A percentile compares a stretch with the other conserved stretches of the same genome.
These are phyloP conservation scores for Plantago major DNA, from an alignment of 257 asterid genomes.

Conservation along the genomic window DNA sequence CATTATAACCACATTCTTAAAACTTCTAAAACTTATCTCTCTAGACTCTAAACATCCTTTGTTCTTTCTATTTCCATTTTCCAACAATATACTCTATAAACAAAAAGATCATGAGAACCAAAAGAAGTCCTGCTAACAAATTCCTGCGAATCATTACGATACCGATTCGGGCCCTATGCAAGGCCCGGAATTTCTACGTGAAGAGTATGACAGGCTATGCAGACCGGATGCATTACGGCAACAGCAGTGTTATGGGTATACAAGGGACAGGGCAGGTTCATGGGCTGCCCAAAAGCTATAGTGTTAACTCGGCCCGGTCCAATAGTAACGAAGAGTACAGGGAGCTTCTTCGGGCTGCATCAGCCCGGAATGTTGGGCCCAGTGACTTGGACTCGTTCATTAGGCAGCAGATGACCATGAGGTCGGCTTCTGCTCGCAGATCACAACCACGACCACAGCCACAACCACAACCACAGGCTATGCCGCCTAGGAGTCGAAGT, in stretches of 20 bases:
- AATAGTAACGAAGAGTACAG: conserved; percentile 35
- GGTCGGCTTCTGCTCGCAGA: no score
- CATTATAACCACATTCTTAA: no score
- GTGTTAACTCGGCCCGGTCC: conserved; percentile 37
- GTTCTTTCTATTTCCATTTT: no score
- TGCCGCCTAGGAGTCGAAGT: conserved; percentile 63
- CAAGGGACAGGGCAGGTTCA: conserved; percentile 22
- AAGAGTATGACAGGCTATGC: conserved; percentile 36
- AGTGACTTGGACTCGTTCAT: conserved; percentile 25
- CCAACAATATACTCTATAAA: not conserved
- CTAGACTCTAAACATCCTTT: no score
- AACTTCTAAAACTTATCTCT: no score
- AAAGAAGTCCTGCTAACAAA: conserved; percentile 36
- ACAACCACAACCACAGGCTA: conserved; percentile 5
- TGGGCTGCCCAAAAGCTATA: conserved; percentile 44
- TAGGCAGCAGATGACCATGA: not conserved
- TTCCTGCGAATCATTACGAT: conserved; percentile 42
- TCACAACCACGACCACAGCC: no score
- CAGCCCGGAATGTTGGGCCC: conserved; percentile 29
- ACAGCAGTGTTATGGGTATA: conserved; percentile 6
- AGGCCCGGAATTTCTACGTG: conserved; percentile 41
- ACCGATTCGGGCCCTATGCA: conserved; percentile 41
- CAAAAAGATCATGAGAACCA: conserved; percentile 37
- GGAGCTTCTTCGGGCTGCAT: conserved; percentile 59
- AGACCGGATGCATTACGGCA: conserved; percentile 24